Conservation (phyloP, 2,329 filamentous ascomycete species). For the Nemania sp. region DNA sequence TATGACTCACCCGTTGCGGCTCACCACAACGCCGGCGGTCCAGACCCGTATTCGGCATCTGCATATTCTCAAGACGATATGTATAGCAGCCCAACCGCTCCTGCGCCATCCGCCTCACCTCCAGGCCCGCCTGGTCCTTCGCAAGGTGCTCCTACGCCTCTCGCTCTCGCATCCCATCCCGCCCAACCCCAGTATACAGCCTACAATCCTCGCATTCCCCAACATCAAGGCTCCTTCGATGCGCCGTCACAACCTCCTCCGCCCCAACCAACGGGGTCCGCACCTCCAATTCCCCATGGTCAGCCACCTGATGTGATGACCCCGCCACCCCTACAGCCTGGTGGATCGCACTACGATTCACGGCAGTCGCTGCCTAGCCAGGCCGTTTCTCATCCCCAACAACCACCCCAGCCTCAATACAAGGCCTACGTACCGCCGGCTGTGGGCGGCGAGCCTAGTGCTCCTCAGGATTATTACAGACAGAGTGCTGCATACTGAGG, state of each 20-base stretch:
- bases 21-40: slow-evolving; percentile 45
- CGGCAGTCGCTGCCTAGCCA: slow-evolving; percentile 56
- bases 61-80: slow-evolving; percentile 54
- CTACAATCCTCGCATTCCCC: slow-evolving; percentile 34
- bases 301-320: slow-evolving; percentile 42
- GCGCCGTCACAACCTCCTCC: slow-evolving; percentile 37
- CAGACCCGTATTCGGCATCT: slow-evolving; percentile 51
- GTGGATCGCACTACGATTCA: slow-evolving; percentile 52
- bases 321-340: slow-evolving; percentile 50
- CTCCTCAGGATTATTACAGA: slow-evolving; percentile 61
- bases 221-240: slow-evolving; percentile 39
- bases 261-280: slow-evolving; percentile 43
- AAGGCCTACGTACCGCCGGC: slow-evolving; percentile 61
- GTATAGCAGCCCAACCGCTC: slow-evolving; percentile 37
- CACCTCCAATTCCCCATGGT: slow-evolving; percentile 48
- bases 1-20: slow-evolving; percentile 73
- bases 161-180: slow-evolving; percentile 30
- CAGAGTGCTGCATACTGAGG: slow-evolving; percentile 42
- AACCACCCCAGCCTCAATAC: slow-evolving; percentile 53
- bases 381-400: slow-evolving; percentile 22
- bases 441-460: slow-evolving; percentile 48
- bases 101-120: slow-evolving; percentile 37
- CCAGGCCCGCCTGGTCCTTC: slow-evolving; percentile 33
- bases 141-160: slow-evolving; percentile 32
- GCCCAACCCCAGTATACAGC: slow-evolving; percentile 47